Conservation (phyloP, 2,329 filamentous ascomycete species). For the Xylariaceae sp. region DNA sequence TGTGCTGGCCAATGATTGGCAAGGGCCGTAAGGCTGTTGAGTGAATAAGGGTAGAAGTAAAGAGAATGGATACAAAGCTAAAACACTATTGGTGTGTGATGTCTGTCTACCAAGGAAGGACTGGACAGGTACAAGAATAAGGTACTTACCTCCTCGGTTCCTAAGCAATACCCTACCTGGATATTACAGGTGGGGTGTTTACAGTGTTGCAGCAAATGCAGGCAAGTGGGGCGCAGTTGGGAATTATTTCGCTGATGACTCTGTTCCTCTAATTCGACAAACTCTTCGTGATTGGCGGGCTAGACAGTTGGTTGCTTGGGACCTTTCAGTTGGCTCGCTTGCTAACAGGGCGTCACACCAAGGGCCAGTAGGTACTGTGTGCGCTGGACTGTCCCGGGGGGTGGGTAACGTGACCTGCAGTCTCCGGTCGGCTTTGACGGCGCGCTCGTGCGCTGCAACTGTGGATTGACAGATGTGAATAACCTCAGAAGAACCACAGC, state of each 20-base stretch:
- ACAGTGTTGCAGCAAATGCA: constrained; percentile 4
- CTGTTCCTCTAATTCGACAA: too few relatives aligned
- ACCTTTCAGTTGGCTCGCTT: too few relatives aligned
- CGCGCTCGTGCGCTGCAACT: constrained; percentile 18
- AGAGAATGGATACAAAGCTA: not conserved
- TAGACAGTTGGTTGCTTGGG: not conserved
- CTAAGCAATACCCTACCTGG: too few relatives aligned
- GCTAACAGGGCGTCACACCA: too few relatives aligned
- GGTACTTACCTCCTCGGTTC: too few relatives aligned
- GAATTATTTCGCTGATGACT: too few relatives aligned
- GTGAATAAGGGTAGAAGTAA: too few relatives aligned
- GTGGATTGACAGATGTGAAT: constrained; percentile 23
- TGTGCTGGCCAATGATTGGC: too few relatives aligned
- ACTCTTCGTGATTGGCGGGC: too few relatives aligned
- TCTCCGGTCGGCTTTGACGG: constrained; percentile 25
- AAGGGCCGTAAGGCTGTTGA: not conserved
- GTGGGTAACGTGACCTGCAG: constrained; percentile 30
- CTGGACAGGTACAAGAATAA: too few relatives aligned
- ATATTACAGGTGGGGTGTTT: too few relatives aligned
- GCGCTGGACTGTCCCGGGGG: constrained; percentile 12
- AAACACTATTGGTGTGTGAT: not conserved
- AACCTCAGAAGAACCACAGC: constrained; percentile 26
- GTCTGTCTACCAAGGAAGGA: too few relatives aligned
- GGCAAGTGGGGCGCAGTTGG: constrained; percentile 7
- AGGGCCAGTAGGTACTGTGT: constrained; percentile 10